Evolutionary conservation across 2,329 filamentous ascomycete species (phyloP), one percentile per base, ranked within the genome.

Genomic region (Rutstroemia sp.): DNA sequence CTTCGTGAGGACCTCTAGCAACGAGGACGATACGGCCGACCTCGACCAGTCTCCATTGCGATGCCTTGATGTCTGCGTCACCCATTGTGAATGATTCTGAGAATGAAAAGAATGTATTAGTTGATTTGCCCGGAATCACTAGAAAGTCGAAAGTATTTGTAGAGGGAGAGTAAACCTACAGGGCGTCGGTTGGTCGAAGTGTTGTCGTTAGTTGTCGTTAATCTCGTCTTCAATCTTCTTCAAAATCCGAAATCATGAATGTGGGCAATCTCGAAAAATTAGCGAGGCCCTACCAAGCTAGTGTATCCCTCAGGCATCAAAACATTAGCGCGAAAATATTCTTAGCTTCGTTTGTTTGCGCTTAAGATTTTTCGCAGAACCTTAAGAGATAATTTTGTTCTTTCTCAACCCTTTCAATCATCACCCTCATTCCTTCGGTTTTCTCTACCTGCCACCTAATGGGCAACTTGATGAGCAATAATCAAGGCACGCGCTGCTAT

Each of bases 1-100:
- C 92, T 69, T 80, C 88, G 70, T 86, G 85, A 73, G 91, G 88
- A 73, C 83, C 79, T 71, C 76, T 77, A 77, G 89, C 87, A 80
- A 97, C 86, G 76, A 95, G 85, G 75, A 96, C 87, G 73, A 99
- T 86, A 75, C 94, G 91, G 86, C 94, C 94, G 77, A 96, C 89
- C 87, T 92, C 76, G 48, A 99, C 92, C 78, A 91, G 83, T 82
- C 92, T 92, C 91, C 91, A 95, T 76, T 85, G 82, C 73, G 88
- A 87, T 76, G 84, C 79, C 79, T 86, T 86, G 78, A 92, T 86
- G 73, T 86, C 79, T 78, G 87, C 85, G 81, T 89, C 86, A 78
- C 86, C 85, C 87, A 90, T 90, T 83, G 77, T 86, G 81, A 77
- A 77, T 76, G 75, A 77, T 75, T 55, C 52, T 79, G 78, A 84